Base-by-base conservation (phyloP, 768 basidiomycete species). In the Cubamyces lactineus region DNA sequence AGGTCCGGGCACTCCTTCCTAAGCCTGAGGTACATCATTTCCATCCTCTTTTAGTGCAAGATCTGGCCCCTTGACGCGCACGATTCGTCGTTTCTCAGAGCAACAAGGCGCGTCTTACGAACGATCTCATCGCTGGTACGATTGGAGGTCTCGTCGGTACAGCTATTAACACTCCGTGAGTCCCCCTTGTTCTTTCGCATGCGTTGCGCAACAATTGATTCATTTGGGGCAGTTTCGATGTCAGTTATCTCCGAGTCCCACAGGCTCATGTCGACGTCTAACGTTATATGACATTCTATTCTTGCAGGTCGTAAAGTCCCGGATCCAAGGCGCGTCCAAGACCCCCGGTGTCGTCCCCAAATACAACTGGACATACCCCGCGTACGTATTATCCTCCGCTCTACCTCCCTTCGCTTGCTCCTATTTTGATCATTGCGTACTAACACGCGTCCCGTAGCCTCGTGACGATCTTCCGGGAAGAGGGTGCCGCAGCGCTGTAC, bases 281-380 rank as follows among this genome's bases (percentile, higher is more conserved):
- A 49, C 26, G 24, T n/a, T n/a, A 13, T 5, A 21, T 42, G 23
- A 46, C 23, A 38, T 46, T 54, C 26, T n/a, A 34, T 51, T 28
- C 24, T 26, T 51, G 19, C 66, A 96, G 90, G 95, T 98, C 64
- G 92, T 97, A 63, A 98, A 98, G 76, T 95, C 94, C 16, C 90
- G 96, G 48, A 95, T 98, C 41, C 97, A 99, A 77, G 87, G 91
- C 46, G 76, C 84, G 19, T 78, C 78, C 43, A 85, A 81, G 65
- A 69, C 80, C 28, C 84, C 89, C 0, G 93, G 92, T 16, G 85
- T 86, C n/a, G 75, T 75, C 1, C 90, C 91, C 19, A 96, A 94
- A 71, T 95, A 96, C 77, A 91, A 91, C 76, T 97, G 96, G 96
- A 89, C 96, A 56, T 95, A 96, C 78, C 95, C 96, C 16, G 91